Percentiles rank a stretch among this genome's conserved stretches.
phyloP scores from a whole-genome alignment of 768 basidiomycete genomes.

The Hericium erinaceus region DNA sequence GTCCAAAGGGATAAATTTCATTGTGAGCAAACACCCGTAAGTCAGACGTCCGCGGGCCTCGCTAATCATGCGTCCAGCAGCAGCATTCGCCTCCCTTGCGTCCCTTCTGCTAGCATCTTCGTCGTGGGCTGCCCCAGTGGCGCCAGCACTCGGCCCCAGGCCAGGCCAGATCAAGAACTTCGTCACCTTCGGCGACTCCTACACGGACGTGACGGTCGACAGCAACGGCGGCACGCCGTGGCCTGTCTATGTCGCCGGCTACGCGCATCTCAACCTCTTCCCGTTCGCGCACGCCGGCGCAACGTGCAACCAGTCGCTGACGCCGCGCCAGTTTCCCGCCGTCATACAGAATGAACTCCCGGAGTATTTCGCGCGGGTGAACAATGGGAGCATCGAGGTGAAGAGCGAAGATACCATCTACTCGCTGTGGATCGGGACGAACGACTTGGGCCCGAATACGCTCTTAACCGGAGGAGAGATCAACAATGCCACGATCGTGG shows the following conservation, averaged over 20 bases:
- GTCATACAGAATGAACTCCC: slow-evolving; percentile 53
- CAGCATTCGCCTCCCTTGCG: not conserved
- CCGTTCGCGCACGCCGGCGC: slow-evolving; percentile 56
- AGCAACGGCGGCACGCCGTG: slow-evolving; percentile 40
- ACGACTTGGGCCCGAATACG: slow-evolving; percentile 47
- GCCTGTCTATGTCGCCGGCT: slow-evolving; percentile 52
- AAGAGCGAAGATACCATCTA: slow-evolving; percentile 42
- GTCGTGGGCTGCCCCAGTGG: not conserved
- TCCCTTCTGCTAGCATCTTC: not conserved
- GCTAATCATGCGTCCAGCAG: not conserved
- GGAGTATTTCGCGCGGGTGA: slow-evolving; percentile 33
- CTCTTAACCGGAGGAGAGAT: slow-evolving; percentile 41
- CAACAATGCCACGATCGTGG: slow-evolving; percentile 41
- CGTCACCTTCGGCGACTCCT: slow-evolving; percentile 63
- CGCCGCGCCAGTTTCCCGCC: slow-evolving; percentile 47
- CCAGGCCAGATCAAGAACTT: slow-evolving; percentile 18
- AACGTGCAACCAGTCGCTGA: slow-evolving; percentile 56
- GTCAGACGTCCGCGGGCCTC: not conserved
- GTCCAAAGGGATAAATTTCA: not conserved
- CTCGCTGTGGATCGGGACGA: slow-evolving; percentile 55
- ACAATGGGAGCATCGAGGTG: slow-evolving; percentile 32
- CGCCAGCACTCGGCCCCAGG: not conserved
- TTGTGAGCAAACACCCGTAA: not conserved
- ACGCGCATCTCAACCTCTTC: slow-evolving; percentile 41
- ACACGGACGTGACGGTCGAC: slow-evolving; percentile 41